These are phyloP conservation scores for Claviceps arundinis DNA, from an alignment of 2,329 filamentous ascomycete genomes.

Conservation along the genomic window DNA sequence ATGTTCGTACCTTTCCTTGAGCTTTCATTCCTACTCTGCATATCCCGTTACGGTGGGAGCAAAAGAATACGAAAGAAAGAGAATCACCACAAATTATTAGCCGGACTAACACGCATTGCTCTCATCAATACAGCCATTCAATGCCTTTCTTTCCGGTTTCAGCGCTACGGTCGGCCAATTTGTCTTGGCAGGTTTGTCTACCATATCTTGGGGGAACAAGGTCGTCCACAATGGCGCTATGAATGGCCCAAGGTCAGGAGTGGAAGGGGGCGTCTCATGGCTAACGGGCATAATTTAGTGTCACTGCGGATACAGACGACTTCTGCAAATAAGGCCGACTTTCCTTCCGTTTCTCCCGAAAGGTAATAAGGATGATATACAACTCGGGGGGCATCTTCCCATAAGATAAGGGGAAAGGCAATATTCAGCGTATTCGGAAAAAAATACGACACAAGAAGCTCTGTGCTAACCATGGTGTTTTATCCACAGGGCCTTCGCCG, in stretches of 20 bases:
- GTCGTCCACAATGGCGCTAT: too few species aligned
- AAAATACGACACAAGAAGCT: not conserved
- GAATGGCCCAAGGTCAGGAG: too few species aligned
- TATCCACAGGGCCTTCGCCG: conserved; percentile 68
- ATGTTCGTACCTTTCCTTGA: conserved; percentile 47
- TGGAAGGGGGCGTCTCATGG: too few species aligned
- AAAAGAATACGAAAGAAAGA: not conserved
- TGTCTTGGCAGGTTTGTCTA: conserved; percentile 70
- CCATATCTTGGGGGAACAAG: not conserved
- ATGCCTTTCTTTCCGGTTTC: conserved; percentile 95
- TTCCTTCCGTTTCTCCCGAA: conserved; percentile 65
- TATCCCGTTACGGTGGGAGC: too few species aligned
- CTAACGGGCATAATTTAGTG: conserved; percentile 21
- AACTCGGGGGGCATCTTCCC: not conserved
- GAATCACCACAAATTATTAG: not conserved
- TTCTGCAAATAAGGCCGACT: conserved; percentile 65
- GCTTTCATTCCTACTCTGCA: not conserved
- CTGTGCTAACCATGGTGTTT: not conserved
- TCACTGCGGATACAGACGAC: conserved; percentile 87
- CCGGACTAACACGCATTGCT: conserved; percentile 8
- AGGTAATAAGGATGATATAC: conserved; percentile 35
- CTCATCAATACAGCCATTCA: conserved; percentile 61
- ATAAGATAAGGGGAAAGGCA: not conserved
- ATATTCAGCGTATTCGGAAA: not conserved
- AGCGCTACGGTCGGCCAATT: conserved; percentile 92